A percentile compares a stretch with the other conserved stretches of the same genome.
phyloP scores from a whole-genome alignment of 2,329 filamentous ascomycete genomes.

The Thielaviopsis euricoi region DNA sequence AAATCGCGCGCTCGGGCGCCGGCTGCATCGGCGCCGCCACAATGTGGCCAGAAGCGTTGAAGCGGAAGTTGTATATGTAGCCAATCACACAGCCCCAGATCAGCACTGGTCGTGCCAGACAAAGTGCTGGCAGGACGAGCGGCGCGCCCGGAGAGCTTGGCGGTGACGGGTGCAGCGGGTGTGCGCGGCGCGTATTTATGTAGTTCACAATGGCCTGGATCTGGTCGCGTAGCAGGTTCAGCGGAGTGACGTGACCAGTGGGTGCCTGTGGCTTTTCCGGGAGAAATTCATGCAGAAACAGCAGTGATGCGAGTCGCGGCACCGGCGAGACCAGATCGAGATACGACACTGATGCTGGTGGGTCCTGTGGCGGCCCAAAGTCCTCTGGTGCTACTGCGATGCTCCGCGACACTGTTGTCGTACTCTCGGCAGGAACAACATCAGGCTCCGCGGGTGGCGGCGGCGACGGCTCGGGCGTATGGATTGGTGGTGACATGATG shows the following conservation, averaged over 20 bases:
- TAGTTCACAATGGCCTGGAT: conserved; percentile 10
- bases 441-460: background rate
- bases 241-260: conserved; percentile 2
- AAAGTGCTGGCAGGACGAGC: background rate
- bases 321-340: conserved; percentile 8
- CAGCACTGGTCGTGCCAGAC: conserved; percentile 7
- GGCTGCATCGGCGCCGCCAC: conserved; percentile 4
- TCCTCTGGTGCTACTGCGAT: background rate
- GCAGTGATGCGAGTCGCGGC: background rate
- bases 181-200: conserved; percentile 6
- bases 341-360: background rate
- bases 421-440: background rate
- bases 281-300: conserved; percentile 10
- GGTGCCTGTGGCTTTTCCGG: conserved; percentile 8
- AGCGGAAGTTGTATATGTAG: conserved; percentile 10
- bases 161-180: background rate
- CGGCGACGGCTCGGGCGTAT: background rate
- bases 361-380: background rate
- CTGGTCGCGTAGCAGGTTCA: conserved; percentile 7
- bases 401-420: background rate
- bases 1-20: conserved; percentile 6
- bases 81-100: conserved; percentile 11
- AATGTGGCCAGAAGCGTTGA: conserved; percentile 2
- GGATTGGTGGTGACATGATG: conserved; percentile 2
- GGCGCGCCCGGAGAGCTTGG: background rate